Evolutionary conservation across 805 yeast species (phyloP).

Genomic region (Metschnikowia drakensbergensis): DNA sequence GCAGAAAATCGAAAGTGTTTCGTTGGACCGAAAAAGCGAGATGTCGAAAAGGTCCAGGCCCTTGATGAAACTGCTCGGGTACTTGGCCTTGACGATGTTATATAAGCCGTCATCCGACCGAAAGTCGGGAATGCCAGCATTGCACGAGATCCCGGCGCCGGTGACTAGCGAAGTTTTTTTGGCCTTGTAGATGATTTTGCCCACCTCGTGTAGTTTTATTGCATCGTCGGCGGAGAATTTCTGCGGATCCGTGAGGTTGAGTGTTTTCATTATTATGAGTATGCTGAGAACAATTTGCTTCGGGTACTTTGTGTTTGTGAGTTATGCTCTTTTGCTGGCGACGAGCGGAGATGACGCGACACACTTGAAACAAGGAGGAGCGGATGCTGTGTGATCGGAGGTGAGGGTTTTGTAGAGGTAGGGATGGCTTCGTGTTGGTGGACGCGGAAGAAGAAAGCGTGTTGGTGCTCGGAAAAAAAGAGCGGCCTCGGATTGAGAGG

Average conservation of each 20-base stretch:
- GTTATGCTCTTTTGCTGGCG: not conserved
- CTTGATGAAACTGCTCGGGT: slow-evolving; percentile 59
- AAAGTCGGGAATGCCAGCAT: slow-evolving; percentile 96
- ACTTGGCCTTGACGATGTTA: slow-evolving; percentile 60
- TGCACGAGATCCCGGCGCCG: slow-evolving; percentile 96
- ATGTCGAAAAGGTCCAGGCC: slow-evolving; percentile 93
- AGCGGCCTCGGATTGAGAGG: not conserved
- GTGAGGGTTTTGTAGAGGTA: not conserved
- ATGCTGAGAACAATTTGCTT: not conserved
- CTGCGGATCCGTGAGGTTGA: slow-evolving; percentile 20
- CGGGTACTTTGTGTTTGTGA: not conserved
- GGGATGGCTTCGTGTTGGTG: not conserved
- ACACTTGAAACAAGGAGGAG: not conserved
- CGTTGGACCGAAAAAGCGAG: slow-evolving; percentile 66
- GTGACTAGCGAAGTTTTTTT: slow-evolving; percentile 67
- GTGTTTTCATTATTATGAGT: slow-evolving; percentile 25
- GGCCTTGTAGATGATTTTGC: slow-evolving; percentile 46
- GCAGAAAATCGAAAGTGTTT: slow-evolving; percentile 70
- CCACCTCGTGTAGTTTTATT: slow-evolving; percentile 36
- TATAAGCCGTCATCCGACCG: slow-evolving; percentile 82
- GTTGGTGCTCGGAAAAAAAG: not conserved
- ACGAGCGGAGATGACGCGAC: not conserved
- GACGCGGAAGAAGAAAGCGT: not conserved
- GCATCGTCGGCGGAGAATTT: slow-evolving; percentile 26
- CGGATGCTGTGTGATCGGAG: not conserved